Conservation (phyloP, 2,329 filamentous ascomycete genomes). For the Fusarium luffae region DNA sequence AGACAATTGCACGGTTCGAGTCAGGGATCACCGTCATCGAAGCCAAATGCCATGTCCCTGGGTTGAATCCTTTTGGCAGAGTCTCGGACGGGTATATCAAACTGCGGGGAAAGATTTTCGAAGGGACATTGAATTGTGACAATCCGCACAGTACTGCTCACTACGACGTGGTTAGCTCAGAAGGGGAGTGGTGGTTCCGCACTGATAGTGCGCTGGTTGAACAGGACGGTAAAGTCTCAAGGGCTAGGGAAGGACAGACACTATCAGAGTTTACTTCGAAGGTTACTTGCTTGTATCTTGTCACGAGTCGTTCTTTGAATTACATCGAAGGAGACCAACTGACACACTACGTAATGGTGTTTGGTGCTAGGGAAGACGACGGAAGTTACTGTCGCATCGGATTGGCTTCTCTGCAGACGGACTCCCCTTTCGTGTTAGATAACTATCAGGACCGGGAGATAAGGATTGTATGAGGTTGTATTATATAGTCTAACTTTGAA, state of each 20-base stretch:
- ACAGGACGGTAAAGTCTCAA: not conserved
- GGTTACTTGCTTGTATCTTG: not conserved
- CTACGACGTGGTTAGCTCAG: not conserved
- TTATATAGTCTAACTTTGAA: no score
- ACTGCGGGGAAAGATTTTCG: not conserved
- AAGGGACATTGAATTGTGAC: not conserved
- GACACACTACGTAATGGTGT: not conserved
- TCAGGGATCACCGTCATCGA: not conserved
- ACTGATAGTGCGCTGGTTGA: not conserved
- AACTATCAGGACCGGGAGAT: not conserved
- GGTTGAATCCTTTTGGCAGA: not conserved
- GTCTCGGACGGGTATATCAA: not conserved
- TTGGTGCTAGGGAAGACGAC: not conserved
- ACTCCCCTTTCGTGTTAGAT: fast-evolving
- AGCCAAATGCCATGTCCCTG: not conserved
- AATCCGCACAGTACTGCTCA: not conserved
- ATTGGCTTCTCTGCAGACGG: not conserved
- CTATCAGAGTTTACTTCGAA: not conserved
- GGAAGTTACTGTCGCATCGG: not conserved
- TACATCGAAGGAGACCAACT: not conserved
- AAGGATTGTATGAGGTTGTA: not conserved
- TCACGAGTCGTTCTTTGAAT: no score
- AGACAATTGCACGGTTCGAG: not conserved
- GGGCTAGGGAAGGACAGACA: not conserved
- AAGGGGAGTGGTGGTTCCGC: not conserved